Evolutionary conservation across 129 eudicot species (phyloP), one percentile per base, ranked within the genome.

Genomic region (Centrapalus pauciflorus): DNA sequence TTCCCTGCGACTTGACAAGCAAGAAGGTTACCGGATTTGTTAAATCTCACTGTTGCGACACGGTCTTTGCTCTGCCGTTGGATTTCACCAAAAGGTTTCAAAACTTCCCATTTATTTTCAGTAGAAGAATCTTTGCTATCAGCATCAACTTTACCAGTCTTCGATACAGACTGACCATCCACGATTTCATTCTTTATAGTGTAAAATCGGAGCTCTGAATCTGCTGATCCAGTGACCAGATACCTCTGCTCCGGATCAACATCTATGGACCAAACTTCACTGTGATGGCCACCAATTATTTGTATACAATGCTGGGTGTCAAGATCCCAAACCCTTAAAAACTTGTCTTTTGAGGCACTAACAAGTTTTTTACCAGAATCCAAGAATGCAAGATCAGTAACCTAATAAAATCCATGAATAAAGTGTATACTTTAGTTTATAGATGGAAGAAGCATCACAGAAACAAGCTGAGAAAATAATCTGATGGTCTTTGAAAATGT

Each of bases 1-100:
- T 85, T 93, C 49, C 99, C 99, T 19, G 96, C 96, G 34, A 70
- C 90, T 72, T 93, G 99, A 70, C 95, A 89, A 6, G 99, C 99
- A 69, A 93, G 61, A 60, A 89, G 79, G 67, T 75, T 80, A n/a
- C 99, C 96, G 16, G 95, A 70, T 37, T 80, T 89, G 67, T 79
- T 93, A 59, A 93, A 93, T 49, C 89, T 82, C 71, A 93, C 61
- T 2, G 89, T 80, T 9, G 95, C 88, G 58, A 89, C 99, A 55
- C 99, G 83, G 59, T 93, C 96, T 71, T 86, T 93, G 73, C 67
- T 84, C 66, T 89, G 92, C 34, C 96, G 79, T 52, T 76, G 89
- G 69, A 86, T 84, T 80, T 93, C 99, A 74, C 99, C 99, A 82
- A 82, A 93, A 21, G 79, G 80, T 77, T 82, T 89, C 76, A 93